Percentiles rank a stretch among this genome's conserved stretches.
phyloP scores from a whole-genome alignment of 2,329 filamentous ascomycete genomes.

The Calonectria leucothoes region DNA sequence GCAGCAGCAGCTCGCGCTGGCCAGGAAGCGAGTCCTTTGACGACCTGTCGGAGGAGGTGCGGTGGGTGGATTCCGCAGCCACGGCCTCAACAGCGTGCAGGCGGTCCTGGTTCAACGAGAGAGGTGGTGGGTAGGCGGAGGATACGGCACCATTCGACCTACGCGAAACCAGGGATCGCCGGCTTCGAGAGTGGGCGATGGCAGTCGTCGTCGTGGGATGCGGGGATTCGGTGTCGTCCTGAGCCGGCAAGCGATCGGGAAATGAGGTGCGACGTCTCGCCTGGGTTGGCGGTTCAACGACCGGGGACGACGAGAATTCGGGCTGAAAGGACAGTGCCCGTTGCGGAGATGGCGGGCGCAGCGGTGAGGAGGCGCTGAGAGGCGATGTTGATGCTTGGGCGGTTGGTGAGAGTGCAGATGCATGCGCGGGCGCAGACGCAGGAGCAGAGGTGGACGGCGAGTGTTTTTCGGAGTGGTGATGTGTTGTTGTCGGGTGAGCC shows the following conservation, averaged over 20 bases:
- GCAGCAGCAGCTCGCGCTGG: slow-evolving; percentile 60
- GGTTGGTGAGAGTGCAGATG: slow-evolving; percentile 18
- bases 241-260: slow-evolving; percentile 35
- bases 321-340: slow-evolving; percentile 49
- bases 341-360: slow-evolving; percentile 45
- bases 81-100: slow-evolving; percentile 46
- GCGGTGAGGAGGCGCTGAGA: slow-evolving; percentile 29
- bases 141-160: slow-evolving; percentile 50
- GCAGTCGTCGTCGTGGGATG: slow-evolving; percentile 38
- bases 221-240: slow-evolving; percentile 37
- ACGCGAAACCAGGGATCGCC: slow-evolving; percentile 53
- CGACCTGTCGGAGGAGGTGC: slow-evolving; percentile 33
- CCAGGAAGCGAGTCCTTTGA: slow-evolving; percentile 45
- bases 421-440: slow-evolving; percentile 22
- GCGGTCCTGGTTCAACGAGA: slow-evolving; percentile 47
- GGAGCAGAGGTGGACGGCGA: slow-evolving; percentile 31
- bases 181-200: slow-evolving; percentile 47
- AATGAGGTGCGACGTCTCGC: slow-evolving; percentile 40
- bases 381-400: slow-evolving; percentile 24
- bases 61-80: slow-evolving; percentile 32
- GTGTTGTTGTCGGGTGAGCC: slow-evolving; percentile 41
- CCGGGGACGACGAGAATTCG: slow-evolving; percentile 34
- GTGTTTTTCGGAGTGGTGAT: slow-evolving; percentile 42
- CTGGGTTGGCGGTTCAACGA: slow-evolving; percentile 36
- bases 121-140: slow-evolving; percentile 46